phyloP scores from a whole-genome alignment of 495 filamentous ascomycete species.

The Tuber indicum region DNA sequence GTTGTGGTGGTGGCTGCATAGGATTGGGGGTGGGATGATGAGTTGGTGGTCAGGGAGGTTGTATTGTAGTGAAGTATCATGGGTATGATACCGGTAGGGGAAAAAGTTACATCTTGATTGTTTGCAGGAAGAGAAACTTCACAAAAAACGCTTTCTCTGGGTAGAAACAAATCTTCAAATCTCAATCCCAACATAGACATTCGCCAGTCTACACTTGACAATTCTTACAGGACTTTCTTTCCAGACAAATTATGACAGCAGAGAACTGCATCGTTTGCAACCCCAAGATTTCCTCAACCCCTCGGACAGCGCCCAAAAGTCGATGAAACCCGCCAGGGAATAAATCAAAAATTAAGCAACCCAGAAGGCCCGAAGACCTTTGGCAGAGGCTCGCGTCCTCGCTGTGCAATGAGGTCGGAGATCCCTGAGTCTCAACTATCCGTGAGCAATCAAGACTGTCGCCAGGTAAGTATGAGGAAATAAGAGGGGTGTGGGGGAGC shows the following conservation, averaged over 20 bases:
- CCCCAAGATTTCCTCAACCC: not conserved
- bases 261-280: not conserved
- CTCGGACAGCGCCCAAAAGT: slow-evolving; percentile 2
- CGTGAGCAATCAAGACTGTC: slow-evolving; percentile 27
- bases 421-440: slow-evolving; percentile 15
- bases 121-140: not conserved
- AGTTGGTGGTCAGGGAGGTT: not conserved
- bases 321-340: not conserved
- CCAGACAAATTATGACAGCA: not conserved
- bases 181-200: not conserved
- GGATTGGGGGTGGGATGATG: not conserved
- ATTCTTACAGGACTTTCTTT: not conserved
- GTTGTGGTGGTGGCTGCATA: not conserved
- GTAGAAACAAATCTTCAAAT: not conserved
- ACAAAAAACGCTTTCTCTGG: not conserved
- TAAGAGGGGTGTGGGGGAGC: slow-evolving; percentile 12
- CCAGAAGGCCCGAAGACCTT: slow-evolving; percentile 36
- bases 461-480: slow-evolving; percentile 34
- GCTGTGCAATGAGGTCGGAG: slow-evolving; percentile 33
- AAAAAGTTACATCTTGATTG: not conserved
- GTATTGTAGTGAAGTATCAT: not conserved
- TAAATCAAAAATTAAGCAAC: slow-evolving; percentile 38
- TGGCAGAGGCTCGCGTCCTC: slow-evolving; percentile 37
- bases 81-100: not conserved
- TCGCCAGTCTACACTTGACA: not conserved